Evolutionary conservation across 257 asterid species (phyloP).

Genomic region (Solanum acaule): DNA sequence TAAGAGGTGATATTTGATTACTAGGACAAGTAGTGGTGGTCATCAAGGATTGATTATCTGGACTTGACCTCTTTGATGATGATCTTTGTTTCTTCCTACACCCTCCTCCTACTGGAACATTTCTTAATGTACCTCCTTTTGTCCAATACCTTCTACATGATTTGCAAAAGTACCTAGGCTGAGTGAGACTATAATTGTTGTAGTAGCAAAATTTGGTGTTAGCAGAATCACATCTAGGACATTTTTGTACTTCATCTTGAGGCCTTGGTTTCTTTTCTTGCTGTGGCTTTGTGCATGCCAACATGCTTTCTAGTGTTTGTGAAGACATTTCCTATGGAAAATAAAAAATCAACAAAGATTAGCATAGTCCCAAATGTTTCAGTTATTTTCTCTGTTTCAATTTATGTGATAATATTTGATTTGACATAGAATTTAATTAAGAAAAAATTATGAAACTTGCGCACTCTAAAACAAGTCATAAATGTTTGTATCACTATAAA

Average conservation of each 20-base stretch:
- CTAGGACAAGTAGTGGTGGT: conserved; percentile 11
- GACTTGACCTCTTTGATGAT: conserved; percentile 27
- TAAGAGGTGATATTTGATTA: conserved; percentile 14
- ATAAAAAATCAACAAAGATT: neutral
- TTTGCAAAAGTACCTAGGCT: conserved; percentile 90
- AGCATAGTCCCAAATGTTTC: neutral
- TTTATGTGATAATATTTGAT: neutral
- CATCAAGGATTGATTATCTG: conserved; percentile 15
- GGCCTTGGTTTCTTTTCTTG: conserved; percentile 76
- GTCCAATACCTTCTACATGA: conserved; percentile 94
- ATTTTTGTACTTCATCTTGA: conserved; percentile 47
- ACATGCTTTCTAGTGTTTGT: conserved; percentile 73
- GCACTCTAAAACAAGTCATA: neutral
- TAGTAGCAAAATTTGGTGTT: conserved; percentile 89
- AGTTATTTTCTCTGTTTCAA: neutral
- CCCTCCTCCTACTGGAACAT: conserved; percentile 93
- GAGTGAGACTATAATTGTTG: conserved; percentile 93
- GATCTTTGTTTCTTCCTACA: conserved; percentile 70
- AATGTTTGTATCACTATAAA: neutral
- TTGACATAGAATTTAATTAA: neutral
- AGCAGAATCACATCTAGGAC: conserved; percentile 88
- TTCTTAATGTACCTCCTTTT: conserved; percentile 85
- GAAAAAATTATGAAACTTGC: neutral
- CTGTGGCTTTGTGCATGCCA: conserved; percentile 49
- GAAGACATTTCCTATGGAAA: conserved; percentile 54